A percentile compares a stretch with the other conserved stretches of the same genome.
These are phyloP conservation scores for Ulvella scutata DNA, from an alignment of 139 green algal genomes.

Conservation along the genomic window DNA sequence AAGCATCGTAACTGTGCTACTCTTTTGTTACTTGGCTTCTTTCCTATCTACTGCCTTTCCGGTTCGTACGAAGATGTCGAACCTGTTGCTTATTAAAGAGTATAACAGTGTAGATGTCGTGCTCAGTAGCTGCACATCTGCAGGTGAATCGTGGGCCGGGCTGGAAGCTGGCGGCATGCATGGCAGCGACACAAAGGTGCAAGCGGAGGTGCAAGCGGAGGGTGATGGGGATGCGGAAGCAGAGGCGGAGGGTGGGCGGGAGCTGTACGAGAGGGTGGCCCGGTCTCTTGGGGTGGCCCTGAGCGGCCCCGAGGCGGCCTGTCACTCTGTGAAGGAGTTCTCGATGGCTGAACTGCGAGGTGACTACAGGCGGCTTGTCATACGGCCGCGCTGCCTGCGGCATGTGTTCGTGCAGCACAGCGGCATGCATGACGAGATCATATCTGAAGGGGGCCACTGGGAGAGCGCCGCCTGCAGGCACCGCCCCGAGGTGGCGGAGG, in stretches of 20 bases:
- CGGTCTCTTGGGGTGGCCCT: not conserved
- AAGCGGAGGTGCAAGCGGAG: not conserved
- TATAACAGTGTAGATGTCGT: not conserved
- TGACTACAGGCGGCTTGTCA: constrained; percentile 54
- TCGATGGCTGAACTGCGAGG: constrained; percentile 30
- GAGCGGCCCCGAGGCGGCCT: not conserved
- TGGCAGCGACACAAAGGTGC: too few relatives aligned
- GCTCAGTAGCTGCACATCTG: not conserved
- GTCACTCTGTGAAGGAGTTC: constrained; percentile 28
- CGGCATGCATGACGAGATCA: not conserved
- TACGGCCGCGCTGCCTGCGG: constrained; percentile 18
- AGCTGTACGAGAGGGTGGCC: constrained; percentile 25
- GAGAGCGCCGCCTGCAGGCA: too few relatives aligned
- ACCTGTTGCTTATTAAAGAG: not conserved
- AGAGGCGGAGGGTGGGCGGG: not conserved
- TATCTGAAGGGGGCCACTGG: too few relatives aligned
- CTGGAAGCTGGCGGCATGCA: not conserved
- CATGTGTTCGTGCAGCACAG: not conserved
- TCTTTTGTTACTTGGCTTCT: too few relatives aligned
- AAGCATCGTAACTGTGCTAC: too few relatives aligned
- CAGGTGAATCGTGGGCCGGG: not conserved
- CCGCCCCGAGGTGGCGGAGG: too few relatives aligned
- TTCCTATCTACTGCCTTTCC: too few relatives aligned
- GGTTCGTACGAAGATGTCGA: constrained; percentile 2
- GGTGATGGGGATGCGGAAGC: not conserved